Evolutionary conservation across 805 yeast genomes (phyloP).

Genomic region (Millerozyma acaciae): DNA sequence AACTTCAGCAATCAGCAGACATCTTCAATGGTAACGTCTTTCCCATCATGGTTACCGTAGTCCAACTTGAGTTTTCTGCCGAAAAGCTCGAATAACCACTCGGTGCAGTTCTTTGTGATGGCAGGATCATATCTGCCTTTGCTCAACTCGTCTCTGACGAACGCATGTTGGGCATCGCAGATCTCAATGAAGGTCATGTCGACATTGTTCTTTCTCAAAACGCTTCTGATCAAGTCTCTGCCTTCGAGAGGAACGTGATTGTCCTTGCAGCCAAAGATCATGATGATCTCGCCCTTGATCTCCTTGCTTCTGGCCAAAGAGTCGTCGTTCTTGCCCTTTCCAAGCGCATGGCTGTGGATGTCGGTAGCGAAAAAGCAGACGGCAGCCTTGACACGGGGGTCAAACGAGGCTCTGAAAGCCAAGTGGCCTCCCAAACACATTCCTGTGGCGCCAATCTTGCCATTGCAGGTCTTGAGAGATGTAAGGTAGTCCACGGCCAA

Average conservation of each 20-base stretch:
- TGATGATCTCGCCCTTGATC: conserved; percentile 54
- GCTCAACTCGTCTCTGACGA: conserved; percentile 71
- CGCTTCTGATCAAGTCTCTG: conserved; percentile 62
- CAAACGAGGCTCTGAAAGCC: conserved; percentile 68
- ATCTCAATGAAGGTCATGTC: conserved; percentile 70
- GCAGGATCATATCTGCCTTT: conserved; percentile 85
- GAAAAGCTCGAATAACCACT: conserved; percentile 67
- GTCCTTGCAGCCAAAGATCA: conserved; percentile 76
- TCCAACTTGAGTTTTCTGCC: conserved; percentile 64
- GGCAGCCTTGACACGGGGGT: conserved; percentile 59
- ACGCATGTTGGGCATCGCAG: conserved; percentile 80
- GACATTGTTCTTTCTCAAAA: conserved; percentile 54
- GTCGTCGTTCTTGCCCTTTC: conserved; percentile 62
- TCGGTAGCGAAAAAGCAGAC: conserved; percentile 81
- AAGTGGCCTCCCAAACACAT: conserved; percentile 87
- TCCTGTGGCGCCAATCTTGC: conserved; percentile 76
- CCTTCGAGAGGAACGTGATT: conserved; percentile 80
- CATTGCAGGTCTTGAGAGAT: conserved; percentile 59
- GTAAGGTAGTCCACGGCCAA: conserved; percentile 60
- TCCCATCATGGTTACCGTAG: conserved; percentile 59
- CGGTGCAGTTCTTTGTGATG: conserved; percentile 61
- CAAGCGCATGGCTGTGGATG: conserved; percentile 65
- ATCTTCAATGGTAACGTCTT: conserved; percentile 49
- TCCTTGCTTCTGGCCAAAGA: conserved; percentile 55
- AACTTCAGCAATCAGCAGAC: conserved; percentile 45